These are phyloP conservation scores for Glycine soja DNA, from an alignment of 306 rosid genomes.

Conservation along the genomic window DNA sequence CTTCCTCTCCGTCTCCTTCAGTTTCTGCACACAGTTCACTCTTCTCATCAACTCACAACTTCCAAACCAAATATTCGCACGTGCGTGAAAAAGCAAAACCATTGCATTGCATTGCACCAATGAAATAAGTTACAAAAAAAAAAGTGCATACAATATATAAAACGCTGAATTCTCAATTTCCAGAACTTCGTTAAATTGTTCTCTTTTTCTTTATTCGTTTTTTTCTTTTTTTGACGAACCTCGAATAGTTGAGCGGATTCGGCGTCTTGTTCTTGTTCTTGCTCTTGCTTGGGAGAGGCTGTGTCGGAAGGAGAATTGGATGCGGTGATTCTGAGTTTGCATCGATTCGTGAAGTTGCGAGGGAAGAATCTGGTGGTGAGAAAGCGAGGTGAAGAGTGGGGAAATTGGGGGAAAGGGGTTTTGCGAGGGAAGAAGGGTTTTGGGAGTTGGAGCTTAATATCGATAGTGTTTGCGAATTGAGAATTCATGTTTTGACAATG, in stretches of 20 bases:
- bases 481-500: constrained; percentile 62
- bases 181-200: no score
- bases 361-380: constrained; percentile 39
- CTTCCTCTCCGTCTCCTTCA: constrained; percentile 80
- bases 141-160: no score
- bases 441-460: constrained; percentile 52
- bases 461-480: constrained; percentile 47
- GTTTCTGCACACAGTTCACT: constrained; percentile 59
- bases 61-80: background rate
- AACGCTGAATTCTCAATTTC: no score
- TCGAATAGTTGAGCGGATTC: constrained; percentile 79
- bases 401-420: constrained; percentile 54
- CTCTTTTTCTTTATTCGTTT: background rate
- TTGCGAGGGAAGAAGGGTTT: constrained; percentile 53
- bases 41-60: constrained; percentile 29
- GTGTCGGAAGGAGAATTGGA: constrained; percentile 50
- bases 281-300: constrained; percentile 29
- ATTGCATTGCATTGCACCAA: no score
- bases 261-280: constrained; percentile 36
- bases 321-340: constrained; percentile 53
- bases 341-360: constrained; percentile 35
- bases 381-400: constrained; percentile 43
- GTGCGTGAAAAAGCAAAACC: background rate
- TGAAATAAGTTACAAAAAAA: no score
- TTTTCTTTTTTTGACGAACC: constrained; percentile 50